phyloP scores from a whole-genome alignment of 2,329 filamentous ascomycete species.

The Fusarium pseudograminearum region DNA sequence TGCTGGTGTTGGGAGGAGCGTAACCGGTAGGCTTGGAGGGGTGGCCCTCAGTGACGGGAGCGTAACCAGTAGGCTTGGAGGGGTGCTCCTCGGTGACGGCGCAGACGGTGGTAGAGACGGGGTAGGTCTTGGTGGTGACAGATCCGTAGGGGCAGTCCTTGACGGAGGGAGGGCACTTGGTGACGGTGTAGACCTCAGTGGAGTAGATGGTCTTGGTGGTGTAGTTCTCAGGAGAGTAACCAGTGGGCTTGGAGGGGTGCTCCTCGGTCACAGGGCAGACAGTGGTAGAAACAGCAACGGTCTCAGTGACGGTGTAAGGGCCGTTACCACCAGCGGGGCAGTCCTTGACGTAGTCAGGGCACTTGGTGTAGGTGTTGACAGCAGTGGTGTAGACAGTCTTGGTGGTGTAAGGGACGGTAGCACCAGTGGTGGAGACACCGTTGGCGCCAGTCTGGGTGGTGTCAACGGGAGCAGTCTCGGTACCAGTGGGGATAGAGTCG shows the following conservation, averaged over 20 bases:
- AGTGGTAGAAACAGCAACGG: slow-evolving; percentile 55
- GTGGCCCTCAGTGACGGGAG: slow-evolving; percentile 29
- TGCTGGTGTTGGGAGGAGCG: slow-evolving; percentile 36
- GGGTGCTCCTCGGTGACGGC: slow-evolving; percentile 35
- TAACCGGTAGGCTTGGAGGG: slow-evolving; percentile 32
- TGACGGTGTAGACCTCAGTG: slow-evolving; percentile 33
- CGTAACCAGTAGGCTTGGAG: slow-evolving; percentile 33
- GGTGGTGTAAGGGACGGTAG: slow-evolving; percentile 45
- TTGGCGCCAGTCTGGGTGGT: slow-evolving; percentile 1
- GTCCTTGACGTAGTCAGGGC: slow-evolving; percentile 48
- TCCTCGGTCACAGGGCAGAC: slow-evolving; percentile 56
- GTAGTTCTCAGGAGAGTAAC: slow-evolving; percentile 45
- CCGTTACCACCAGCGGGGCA: slow-evolving; percentile 47
- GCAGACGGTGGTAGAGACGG: slow-evolving; percentile 40
- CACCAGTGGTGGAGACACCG: slow-evolving; percentile 22
- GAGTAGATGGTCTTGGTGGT: slow-evolving; percentile 46
- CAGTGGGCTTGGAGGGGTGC: slow-evolving; percentile 37
- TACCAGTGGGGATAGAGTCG: not conserved
- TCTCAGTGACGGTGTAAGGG: slow-evolving; percentile 49
- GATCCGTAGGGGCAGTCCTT: slow-evolving; percentile 52
- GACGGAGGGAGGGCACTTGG: slow-evolving; percentile 30
- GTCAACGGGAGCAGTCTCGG: not conserved
- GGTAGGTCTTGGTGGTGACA: slow-evolving; percentile 34
- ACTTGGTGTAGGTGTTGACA: slow-evolving; percentile 48
- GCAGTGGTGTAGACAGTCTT: slow-evolving; percentile 51